phyloP scores from a whole-genome alignment of 169 alveolate genomes.

The Eimeria brunetti region DNA sequence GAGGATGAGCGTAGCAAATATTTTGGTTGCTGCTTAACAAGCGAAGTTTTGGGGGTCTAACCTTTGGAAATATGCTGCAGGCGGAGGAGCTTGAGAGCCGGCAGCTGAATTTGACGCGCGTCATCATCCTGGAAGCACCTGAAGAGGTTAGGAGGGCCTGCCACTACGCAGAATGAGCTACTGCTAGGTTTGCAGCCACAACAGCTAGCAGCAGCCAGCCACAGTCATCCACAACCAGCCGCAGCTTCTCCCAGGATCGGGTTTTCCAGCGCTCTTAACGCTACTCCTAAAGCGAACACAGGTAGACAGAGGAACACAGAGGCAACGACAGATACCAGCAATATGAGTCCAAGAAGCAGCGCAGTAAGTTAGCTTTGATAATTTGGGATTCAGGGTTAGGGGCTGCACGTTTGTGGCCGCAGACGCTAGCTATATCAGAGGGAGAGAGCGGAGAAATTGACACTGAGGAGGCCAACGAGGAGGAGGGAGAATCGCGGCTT shows the following conservation, averaged over 20 bases:
- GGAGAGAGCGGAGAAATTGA: constrained; percentile 5
- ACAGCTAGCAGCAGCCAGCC: neutral
- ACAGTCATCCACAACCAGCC: neutral
- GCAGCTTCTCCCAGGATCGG: neutral
- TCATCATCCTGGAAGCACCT: constrained; percentile 60
- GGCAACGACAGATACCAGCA: neutral
- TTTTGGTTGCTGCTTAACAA: neutral
- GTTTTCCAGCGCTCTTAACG: neutral
- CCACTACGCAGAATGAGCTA: neutral
- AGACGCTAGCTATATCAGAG: constrained; percentile 40
- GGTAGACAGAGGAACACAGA: neutral
- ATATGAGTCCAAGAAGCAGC: neutral
- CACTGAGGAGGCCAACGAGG: constrained; percentile 22
- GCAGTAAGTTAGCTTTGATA: neutral
- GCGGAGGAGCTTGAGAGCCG: constrained; percentile 60
- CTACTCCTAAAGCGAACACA: neutral
- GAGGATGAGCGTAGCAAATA: neutral
- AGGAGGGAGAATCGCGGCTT: constrained; percentile 21
- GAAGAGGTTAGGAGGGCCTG: constrained; percentile 1
- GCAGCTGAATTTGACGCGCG: constrained; percentile 53
- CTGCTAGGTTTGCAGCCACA: too few relatives aligned
- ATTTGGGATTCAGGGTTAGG: neutral
- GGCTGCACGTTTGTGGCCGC: neutral
- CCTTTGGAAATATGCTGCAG: neutral
- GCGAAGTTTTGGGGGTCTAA: neutral